Percentiles rank a stretch among this genome's conserved stretches.
Conservation (phyloP, 1,284 basidiomycete genomes). For the Malassezia japonica region DNA sequence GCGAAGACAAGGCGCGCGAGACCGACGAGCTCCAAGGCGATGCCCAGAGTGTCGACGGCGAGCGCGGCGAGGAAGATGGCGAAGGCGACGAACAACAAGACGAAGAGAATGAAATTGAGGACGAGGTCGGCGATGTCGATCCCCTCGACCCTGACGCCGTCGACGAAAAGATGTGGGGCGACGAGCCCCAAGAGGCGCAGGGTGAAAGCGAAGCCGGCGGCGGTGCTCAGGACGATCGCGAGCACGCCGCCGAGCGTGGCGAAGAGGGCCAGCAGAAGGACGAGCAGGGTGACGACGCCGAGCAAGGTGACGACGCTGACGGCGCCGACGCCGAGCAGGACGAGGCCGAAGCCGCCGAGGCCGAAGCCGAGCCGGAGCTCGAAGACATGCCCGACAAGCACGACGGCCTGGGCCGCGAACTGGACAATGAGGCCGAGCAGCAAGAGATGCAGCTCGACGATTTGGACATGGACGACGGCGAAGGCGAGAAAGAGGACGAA, state of each 20-base stretch:
- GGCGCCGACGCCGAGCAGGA: slow-evolving; percentile 21
- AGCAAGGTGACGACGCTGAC: slow-evolving; percentile 33
- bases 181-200: slow-evolving; percentile 54
- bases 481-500: slow-evolving; percentile 11
- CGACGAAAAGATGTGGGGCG: slow-evolving; percentile 95
- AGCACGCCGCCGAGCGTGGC: slow-evolving; percentile 22
- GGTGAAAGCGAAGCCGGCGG: slow-evolving; percentile 18
- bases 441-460: slow-evolving; percentile 45
- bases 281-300: slow-evolving; percentile 52
- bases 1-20: slow-evolving; percentile 58
- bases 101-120: slow-evolving; percentile 60
- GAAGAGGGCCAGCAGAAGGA: slow-evolving; percentile 30
- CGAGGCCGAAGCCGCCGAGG: slow-evolving; percentile 28
- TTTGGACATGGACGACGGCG: slow-evolving; percentile 11
- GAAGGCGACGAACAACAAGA: slow-evolving; percentile 52
- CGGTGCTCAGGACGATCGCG: slow-evolving; percentile 16
- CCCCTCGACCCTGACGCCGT: slow-evolving; percentile 73
- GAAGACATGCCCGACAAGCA: slow-evolving; percentile 48
- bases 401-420: slow-evolving; percentile 48
- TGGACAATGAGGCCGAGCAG: slow-evolving; percentile 42
- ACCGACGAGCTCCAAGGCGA: slow-evolving; percentile 62
- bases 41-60: slow-evolving; percentile 54
- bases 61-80: slow-evolving; percentile 55
- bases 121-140: slow-evolving; percentile 75
- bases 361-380: slow-evolving; percentile 32